A percentile compares a stretch with the other conserved stretches of the same genome.
Conservation (phyloP, 73 alveolate genomes). For the Paraurostyla sp. region DNA sequence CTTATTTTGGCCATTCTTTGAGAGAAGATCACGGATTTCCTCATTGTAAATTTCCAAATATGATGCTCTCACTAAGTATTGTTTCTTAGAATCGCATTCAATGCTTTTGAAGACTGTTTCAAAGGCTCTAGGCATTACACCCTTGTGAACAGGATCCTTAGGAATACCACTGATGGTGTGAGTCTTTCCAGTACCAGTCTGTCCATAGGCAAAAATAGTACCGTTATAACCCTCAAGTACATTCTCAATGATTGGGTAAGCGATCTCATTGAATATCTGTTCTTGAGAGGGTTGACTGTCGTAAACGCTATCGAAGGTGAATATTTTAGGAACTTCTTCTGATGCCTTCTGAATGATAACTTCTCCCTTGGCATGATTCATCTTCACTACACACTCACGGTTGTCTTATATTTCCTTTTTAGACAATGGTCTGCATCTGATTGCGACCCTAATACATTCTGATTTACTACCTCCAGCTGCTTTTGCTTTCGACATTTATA, state of each 20-base stretch:
- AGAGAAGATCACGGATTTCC: slow-evolving; percentile 91
- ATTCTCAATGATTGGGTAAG: slow-evolving; percentile 93
- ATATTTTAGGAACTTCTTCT: slow-evolving; percentile 84
- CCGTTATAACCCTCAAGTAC: slow-evolving; percentile 98
- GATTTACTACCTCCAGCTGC: too few species aligned
- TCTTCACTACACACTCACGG: slow-evolving; percentile 82
- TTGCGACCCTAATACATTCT: slow-evolving; percentile 96
- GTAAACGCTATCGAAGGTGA: slow-evolving; percentile 92
- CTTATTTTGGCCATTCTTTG: slow-evolving; percentile 80
- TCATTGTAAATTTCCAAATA: slow-evolving; percentile 96
- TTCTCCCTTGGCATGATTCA: slow-evolving; percentile 80
- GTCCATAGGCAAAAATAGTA: slow-evolving; percentile 98
- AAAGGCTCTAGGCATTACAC: slow-evolving; percentile 97
- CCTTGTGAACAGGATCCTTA: slow-evolving; percentile 89
- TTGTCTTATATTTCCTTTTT: slow-evolving; percentile 84
- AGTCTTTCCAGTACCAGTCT: slow-evolving; percentile 99
- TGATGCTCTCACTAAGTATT: slow-evolving; percentile 90
- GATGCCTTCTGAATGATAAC: slow-evolving; percentile 69
- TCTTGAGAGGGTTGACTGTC: slow-evolving; percentile 84
- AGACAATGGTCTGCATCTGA: slow-evolving; percentile 95
- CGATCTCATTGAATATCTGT: slow-evolving; percentile 85
- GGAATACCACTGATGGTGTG: slow-evolving; percentile 97
- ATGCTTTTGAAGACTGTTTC: slow-evolving; percentile 94
- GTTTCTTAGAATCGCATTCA: slow-evolving; percentile 82
- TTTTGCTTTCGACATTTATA: too few species aligned